A percentile compares a stretch with the other conserved stretches of the same genome.
Evolutionary conservation across 768 basidiomycete species (phyloP).

Genomic region (Tephrocybe sp.): DNA sequence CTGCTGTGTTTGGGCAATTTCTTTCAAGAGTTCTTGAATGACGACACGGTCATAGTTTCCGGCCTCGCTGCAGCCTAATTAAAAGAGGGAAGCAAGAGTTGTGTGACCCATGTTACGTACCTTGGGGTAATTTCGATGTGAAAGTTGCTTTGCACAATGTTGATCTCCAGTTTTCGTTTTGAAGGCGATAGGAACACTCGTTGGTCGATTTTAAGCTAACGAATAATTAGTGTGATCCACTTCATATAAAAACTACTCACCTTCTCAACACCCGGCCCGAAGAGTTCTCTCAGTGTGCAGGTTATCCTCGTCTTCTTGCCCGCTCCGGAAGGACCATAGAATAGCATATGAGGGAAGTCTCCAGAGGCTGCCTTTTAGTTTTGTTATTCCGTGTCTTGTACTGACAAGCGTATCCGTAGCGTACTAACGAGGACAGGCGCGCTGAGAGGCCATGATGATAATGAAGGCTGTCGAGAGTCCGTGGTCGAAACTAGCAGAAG

Average conservation of each 20-base stretch:
- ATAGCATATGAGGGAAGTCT: constrained; percentile 96
- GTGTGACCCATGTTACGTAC: constrained; percentile 46
- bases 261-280: constrained; percentile 92
- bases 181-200: constrained; percentile 93
- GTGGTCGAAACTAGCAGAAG: constrained; percentile 74
- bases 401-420: constrained; percentile 13
- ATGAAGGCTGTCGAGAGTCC: constrained; percentile 79
- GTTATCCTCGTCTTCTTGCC: constrained; percentile 98
- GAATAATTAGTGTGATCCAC: neutral
- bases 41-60: constrained; percentile 94
- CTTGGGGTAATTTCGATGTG: constrained; percentile 98
- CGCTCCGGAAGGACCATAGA: constrained; percentile 96
- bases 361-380: constrained; percentile 73
- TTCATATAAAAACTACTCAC: constrained; percentile 37
- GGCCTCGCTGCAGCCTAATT: constrained; percentile 68
- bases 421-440: constrained; percentile 78
- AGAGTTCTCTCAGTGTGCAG: constrained; percentile 84
- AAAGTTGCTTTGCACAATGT: constrained; percentile 96
- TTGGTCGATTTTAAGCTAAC: constrained; percentile 95
- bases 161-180: constrained; percentile 92
- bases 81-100: neutral
- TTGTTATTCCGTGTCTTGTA: neutral
- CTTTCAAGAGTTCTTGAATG: constrained; percentile 95
- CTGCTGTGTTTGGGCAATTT: constrained; percentile 98
- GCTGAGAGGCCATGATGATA: constrained; percentile 84